Conservation (phyloP, 2,329 filamentous ascomycete genomes). For the Colletotrichum agaves region DNA sequence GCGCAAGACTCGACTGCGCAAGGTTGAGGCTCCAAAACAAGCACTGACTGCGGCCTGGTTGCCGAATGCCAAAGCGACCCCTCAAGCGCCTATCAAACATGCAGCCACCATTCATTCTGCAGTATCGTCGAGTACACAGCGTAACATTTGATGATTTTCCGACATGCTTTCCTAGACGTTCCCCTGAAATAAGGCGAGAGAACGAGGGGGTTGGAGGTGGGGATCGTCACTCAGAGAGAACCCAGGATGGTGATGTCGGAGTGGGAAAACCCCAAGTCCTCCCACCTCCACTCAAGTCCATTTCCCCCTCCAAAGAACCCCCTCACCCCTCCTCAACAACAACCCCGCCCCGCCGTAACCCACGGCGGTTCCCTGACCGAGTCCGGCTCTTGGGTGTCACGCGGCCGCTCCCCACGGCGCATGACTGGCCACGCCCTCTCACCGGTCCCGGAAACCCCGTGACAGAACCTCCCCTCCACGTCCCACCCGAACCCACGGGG, state of each 20-base stretch:
- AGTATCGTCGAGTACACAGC: conserved; percentile 5
- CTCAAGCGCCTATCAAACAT: neutral
- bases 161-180: conserved; percentile 16
- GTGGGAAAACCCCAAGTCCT: neutral
- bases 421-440: conserved; percentile 34
- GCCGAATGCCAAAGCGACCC: conserved; percentile 11
- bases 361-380: conserved; percentile 25
- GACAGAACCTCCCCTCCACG: conserved; percentile 1
- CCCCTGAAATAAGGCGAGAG: conserved; percentile 19
- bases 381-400: conserved; percentile 34
- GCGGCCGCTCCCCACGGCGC: conserved; percentile 31
- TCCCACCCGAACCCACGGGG: conserved; percentile 25
- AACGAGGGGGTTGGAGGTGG: neutral
- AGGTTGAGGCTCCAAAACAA: conserved; percentile 16
- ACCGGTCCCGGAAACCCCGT: conserved; percentile 34
- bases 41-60: neutral
- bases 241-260: neutral
- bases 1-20: conserved; percentile 16
- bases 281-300: neutral
- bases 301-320: neutral
- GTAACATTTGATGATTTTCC: conserved; percentile 22
- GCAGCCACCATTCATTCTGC: neutral
- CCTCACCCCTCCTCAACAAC: neutral
- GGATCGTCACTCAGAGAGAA: too few relatives aligned
- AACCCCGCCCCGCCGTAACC: neutral